phyloP scores from a whole-genome alignment of 352 stramenopile species.

The Globisporangium nunn region DNA sequence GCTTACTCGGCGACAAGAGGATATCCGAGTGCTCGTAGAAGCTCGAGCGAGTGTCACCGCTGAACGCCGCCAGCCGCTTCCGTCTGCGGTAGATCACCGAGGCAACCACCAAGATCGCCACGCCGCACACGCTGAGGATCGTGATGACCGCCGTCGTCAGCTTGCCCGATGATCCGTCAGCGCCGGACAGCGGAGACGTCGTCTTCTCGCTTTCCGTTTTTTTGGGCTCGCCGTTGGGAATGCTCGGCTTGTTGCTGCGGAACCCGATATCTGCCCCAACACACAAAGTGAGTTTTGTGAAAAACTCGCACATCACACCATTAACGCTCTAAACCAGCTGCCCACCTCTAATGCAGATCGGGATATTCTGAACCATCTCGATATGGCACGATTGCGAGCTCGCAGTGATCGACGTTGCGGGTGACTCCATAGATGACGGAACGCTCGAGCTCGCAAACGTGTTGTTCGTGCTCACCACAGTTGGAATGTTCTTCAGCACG shows the following conservation, averaged over 20 bases:
- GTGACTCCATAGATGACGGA: neutral
- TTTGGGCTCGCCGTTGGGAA: neutral
- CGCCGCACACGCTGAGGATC: slow-evolving; percentile 8
- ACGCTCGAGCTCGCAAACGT: neutral
- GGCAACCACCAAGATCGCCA: slow-evolving; percentile 9
- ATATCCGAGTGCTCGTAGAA: slow-evolving; percentile 16
- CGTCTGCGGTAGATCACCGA: slow-evolving; percentile 8
- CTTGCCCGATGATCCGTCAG: slow-evolving; percentile 6
- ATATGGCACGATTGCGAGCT: slow-evolving; percentile 1
- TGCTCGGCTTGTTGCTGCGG: slow-evolving; percentile 1
- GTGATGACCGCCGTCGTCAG: slow-evolving; percentile 11
- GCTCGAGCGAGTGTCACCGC: slow-evolving; percentile 12
- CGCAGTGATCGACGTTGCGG: neutral
- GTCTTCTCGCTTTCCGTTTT: slow-evolving; percentile 1
- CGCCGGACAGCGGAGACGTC: neutral
- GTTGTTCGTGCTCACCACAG: slow-evolving; percentile 15
- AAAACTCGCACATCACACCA: too few relatives aligned
- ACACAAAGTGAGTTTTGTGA: neutral
- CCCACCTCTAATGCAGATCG: slow-evolving; percentile 19
- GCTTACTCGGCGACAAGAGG: slow-evolving; percentile 12
- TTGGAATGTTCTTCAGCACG: slow-evolving; percentile 13
- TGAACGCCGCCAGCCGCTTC: slow-evolving; percentile 1
- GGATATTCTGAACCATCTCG: slow-evolving; percentile 1
- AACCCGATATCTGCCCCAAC: slow-evolving; percentile 4
- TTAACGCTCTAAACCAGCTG: neutral